Evolutionary conservation across 2,329 filamentous ascomycete species (phyloP).

Genomic region (Paradendryphiella salina): DNA sequence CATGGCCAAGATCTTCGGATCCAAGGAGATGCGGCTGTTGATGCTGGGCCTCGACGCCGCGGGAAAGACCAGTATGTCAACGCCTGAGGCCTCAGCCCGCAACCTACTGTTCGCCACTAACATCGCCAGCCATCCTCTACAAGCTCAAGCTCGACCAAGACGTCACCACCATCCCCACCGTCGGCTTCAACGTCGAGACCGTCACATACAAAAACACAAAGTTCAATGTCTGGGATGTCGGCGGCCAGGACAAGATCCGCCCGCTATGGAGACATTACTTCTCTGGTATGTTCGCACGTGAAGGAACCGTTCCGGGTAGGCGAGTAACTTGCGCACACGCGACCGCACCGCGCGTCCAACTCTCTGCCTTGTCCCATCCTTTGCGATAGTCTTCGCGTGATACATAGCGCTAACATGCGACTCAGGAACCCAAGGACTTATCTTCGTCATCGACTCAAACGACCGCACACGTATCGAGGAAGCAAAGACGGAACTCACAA

Average conservation of each 20-base stretch:
- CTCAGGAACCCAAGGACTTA: constrained; percentile 89
- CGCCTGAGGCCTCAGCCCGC: neutral
- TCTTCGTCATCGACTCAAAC: constrained; percentile 99
- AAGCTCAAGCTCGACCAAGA: constrained; percentile 99
- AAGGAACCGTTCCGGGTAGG: constrained; percentile 38
- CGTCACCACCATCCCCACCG: constrained; percentile 98
- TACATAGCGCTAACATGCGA: constrained; percentile 11
- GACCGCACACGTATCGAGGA: constrained; percentile 98
- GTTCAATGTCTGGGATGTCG: constrained; percentile 99
- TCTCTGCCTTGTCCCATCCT: constrained; percentile 2
- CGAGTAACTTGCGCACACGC: constrained; percentile 24
- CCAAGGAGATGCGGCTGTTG: constrained; percentile 96
- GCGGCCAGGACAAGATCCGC: constrained; percentile 99
- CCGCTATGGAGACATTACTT: constrained; percentile 99
- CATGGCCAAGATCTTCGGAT: constrained; percentile 98
- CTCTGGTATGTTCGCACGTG: constrained; percentile 63
- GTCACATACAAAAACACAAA: constrained; percentile 99
- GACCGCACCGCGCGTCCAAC: constrained; percentile 18
- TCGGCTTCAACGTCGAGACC: constrained; percentile 99
- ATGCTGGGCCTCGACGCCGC: constrained; percentile 98
- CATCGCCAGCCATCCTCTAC: constrained; percentile 77
- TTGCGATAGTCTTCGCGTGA: neutral
- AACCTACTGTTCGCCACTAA: neutral
- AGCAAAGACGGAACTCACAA: constrained; percentile 92
- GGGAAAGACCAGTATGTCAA: constrained; percentile 78